phyloP scores from a whole-genome alignment of 768 basidiomycete genomes.

The Rhizopogon salebrosus region DNA sequence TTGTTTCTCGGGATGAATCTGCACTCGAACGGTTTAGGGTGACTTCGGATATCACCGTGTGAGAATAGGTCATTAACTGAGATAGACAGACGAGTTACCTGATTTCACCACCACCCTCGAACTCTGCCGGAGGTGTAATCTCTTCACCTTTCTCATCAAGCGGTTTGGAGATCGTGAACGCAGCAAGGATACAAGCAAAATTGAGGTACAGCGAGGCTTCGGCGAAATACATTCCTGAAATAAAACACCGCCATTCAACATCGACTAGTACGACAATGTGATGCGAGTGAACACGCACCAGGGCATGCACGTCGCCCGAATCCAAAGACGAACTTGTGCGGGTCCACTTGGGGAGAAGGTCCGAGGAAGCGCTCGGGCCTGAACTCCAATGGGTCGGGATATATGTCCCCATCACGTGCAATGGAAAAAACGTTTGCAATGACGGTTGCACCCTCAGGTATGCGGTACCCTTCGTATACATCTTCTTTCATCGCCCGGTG shows the following conservation, averaged over 20 bases:
- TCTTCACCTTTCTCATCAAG: conserved; percentile 13
- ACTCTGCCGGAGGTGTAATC: background rate
- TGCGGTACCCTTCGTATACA: conserved; percentile 15
- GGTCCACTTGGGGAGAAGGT: conserved; percentile 7
- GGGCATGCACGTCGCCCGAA: conserved; percentile 15
- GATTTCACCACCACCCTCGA: background rate
- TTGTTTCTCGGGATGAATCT: background rate
- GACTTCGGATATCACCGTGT: background rate
- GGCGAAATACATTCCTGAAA: conserved; percentile 19
- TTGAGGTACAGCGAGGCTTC: conserved; percentile 31
- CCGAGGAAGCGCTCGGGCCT: conserved; percentile 38
- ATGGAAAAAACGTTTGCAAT: conserved; percentile 17
- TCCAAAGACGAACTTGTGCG: conserved; percentile 9
- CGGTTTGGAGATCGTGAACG: conserved; percentile 34
- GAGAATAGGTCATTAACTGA: background rate
- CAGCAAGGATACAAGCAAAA: conserved; percentile 30
- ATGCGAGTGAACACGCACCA: conserved; percentile 1
- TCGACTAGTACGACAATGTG: background rate
- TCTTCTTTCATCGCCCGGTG: conserved; percentile 5
- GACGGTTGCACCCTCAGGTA: conserved; percentile 13
- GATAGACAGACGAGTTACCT: background rate
- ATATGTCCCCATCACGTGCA: conserved; percentile 12
- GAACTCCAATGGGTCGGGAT: conserved; percentile 15
- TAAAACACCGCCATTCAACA: background rate
- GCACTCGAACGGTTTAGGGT: background rate